Evolutionary conservation across 176 grass and related monocot species (phyloP).

Genomic region (Raddia distichophylla): DNA sequence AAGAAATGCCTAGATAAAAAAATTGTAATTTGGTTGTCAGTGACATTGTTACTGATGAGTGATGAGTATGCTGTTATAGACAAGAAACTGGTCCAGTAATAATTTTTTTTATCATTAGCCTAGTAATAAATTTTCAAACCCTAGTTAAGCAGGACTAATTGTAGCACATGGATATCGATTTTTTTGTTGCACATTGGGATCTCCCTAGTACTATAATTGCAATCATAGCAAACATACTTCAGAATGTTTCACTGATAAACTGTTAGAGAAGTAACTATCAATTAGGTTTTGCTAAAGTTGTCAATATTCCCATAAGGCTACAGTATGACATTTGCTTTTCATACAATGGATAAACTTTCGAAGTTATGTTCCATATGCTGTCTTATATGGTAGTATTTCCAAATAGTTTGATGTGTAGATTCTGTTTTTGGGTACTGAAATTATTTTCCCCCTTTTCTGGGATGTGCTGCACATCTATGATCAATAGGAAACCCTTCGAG

Average conservation of each 20-base stretch:
- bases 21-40: conserved; percentile 4
- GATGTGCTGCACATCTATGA: conserved; percentile 20
- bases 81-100: neutral
- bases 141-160: neutral
- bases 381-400: neutral
- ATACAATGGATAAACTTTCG: conserved; percentile 1
- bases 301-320: neutral
- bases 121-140: neutral
- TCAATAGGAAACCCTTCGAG: conserved; percentile 78
- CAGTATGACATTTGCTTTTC: neutral
- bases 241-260: neutral
- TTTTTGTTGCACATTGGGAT: neutral
- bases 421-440: conserved; percentile 38
- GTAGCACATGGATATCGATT: neutral
- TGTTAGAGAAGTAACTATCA: neutral
- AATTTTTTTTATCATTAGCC: neutral
- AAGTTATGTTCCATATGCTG: neutral
- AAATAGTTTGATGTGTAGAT: neutral
- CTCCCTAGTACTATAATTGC: neutral
- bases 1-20: conserved; percentile 21
- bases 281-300: conserved; percentile 13
- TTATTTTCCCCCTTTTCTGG: conserved; percentile 31
- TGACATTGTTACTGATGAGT: conserved; percentile 19
- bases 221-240: neutral
- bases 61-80: conserved; percentile 16